Base-by-base conservation (phyloP, 2,329 filamentous ascomycete species). In the Laburnicola sp. region DNA sequence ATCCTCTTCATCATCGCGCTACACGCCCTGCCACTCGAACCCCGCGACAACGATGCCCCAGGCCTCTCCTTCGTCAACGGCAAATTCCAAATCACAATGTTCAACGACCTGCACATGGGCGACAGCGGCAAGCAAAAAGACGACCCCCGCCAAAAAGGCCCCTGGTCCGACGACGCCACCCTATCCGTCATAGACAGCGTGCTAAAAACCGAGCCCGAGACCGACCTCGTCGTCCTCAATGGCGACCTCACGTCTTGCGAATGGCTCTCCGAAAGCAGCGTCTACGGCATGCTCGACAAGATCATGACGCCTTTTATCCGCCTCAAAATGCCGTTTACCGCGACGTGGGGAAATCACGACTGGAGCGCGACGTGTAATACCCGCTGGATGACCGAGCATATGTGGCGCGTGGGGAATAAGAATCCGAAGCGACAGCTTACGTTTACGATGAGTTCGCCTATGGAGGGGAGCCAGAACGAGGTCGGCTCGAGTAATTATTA, bases 271-370 rank as follows among this genome's bases (percentile, higher is more conserved):
- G 50, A 58, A 7, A 48, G 57, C 2, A 53, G 62, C 23, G 48
- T 45, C n/a, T 65, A 61, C 4, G 23, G 37, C 1, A 32, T 64
- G 30, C 56, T 69, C 27, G 61, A 69, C 35, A 60, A 63, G 32
- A 48, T 69, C 21, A 48, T 68, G 11, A 35, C 54, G 6, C 68
- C 68, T 5, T 85, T 90, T 0, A 73, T 86, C 0, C 57, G 79
- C 3, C 78, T 80, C 11, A 74, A 75, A 6, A 63, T 87, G 0
- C 76, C 77, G 0, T 90, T 85, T 82, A 86, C 85, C 2, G 85
- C 83, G 0, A 85, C 85, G 0, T 89, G 89, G 55, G 87, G 87
- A 0, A 89, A 89, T 50, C 87, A 90, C 59, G 87, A 90, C 57
- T 61, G 55, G 42, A 62, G 59, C 22, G 56, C 54, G 50, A 68